phyloP scores from a whole-genome alignment of 169 alveolate species.

The Eimeria sp. region DNA sequence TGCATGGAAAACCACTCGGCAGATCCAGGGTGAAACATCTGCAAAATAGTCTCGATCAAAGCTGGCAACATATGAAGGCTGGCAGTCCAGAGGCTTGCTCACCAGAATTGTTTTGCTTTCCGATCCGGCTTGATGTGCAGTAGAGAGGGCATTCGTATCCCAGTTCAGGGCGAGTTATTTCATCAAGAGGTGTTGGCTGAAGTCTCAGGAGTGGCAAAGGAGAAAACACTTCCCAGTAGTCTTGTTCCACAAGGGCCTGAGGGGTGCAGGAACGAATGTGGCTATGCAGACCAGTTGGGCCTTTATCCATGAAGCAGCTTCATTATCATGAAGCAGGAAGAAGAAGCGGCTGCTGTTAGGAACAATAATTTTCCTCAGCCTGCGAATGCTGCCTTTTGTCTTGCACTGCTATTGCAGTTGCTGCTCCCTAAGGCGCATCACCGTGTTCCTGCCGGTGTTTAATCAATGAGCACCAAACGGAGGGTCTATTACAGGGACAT shows the following conservation, averaged over 20 bases:
- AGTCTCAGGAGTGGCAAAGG: conserved; percentile 55
- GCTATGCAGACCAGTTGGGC: not conserved
- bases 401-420: not conserved
- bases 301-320: not conserved
- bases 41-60: not conserved
- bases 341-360: not conserved
- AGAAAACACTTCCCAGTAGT: conserved; percentile 50
- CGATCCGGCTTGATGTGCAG: conserved; percentile 53
- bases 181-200: conserved; percentile 34
- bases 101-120: conserved; percentile 22
- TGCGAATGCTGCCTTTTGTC: not conserved
- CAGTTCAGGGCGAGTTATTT: conserved; percentile 8
- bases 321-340: not conserved
- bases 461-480: not conserved
- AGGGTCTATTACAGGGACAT: not conserved
- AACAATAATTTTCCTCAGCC: not conserved
- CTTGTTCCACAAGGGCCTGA: conserved; percentile 51
- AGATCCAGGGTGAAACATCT: not conserved
- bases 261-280: not conserved
- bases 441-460: not conserved
- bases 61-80: not conserved
- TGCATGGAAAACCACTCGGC: not conserved
- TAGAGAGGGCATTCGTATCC: conserved; percentile 66
- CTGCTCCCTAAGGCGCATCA: not conserved
- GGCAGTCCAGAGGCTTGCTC: not conserved